These are phyloP conservation scores for Nigrospora sphaerica DNA, from an alignment of 2,329 filamentous ascomycete species.

Conservation along the genomic window DNA sequence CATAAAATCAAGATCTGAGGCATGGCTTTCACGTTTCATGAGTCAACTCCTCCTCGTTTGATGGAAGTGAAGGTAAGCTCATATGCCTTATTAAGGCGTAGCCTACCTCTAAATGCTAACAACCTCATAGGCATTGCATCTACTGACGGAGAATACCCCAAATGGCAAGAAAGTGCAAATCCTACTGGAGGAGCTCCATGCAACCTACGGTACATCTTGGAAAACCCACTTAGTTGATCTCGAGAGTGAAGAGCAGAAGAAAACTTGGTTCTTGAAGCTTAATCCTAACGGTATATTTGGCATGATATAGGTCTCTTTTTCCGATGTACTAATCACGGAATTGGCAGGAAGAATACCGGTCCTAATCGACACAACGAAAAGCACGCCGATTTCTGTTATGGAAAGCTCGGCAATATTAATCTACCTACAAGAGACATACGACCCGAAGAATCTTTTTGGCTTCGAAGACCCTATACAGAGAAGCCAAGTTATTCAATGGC, in stretches of 20 bases:
- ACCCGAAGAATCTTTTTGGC: not conserved
- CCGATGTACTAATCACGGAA: not conserved
- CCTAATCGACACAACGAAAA: not conserved
- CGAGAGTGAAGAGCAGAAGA: not conserved
- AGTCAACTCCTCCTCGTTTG: not conserved
- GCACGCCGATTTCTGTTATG: not conserved
- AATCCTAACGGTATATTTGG: not conserved
- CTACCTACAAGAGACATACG: not conserved
- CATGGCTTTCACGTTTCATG: not conserved
- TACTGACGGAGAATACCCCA: not conserved
- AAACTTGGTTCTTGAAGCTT: not conserved
- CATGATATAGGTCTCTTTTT: not conserved
- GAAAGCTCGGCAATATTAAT: not conserved
- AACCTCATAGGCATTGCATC: not conserved
- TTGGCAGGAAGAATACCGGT: not conserved
- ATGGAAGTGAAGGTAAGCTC: not conserved
- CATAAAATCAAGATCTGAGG: not conserved
- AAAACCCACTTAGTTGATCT: not conserved
- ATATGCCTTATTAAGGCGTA: not conserved
- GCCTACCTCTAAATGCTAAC: not conserved
- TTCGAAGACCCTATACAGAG: not conserved
- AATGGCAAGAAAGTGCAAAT: not conserved
- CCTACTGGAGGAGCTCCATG: not conserved
- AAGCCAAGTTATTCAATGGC: not conserved
- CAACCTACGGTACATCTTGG: not conserved